These are phyloP conservation scores for Geoglossum cookeanum DNA, from an alignment of 2,329 filamentous ascomycete genomes.

Conservation along the genomic window DNA sequence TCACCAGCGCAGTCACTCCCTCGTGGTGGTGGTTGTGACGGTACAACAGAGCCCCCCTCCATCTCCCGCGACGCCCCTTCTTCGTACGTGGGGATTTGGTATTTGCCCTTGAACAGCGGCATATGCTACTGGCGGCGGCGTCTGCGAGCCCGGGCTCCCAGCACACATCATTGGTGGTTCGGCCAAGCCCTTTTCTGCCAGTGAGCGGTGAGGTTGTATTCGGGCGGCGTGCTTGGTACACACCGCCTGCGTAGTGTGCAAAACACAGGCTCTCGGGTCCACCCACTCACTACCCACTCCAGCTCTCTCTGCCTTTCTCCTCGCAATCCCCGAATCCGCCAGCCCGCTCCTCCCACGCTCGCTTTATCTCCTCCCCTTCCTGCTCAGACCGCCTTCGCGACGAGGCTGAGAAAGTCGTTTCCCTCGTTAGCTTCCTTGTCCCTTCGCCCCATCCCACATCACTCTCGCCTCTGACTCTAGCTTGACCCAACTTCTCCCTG, in stretches of 20 bases:
- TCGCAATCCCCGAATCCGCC: neutral
- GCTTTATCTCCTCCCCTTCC: neutral
- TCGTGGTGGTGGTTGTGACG: too few species aligned
- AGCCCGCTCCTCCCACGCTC: neutral
- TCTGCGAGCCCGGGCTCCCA: neutral
- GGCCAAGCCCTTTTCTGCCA: neutral
- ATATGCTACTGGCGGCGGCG: neutral
- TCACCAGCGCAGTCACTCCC: neutral
- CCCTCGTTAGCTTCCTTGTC: neutral
- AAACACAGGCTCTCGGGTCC: too few species aligned
- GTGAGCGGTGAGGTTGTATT: neutral
- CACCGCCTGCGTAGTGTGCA: neutral
- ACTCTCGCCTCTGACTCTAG: too few species aligned
- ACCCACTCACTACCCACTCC: neutral
- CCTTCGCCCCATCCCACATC: neutral
- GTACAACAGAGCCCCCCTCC: neutral
- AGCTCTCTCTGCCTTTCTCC: neutral
- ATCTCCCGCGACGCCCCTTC: neutral
- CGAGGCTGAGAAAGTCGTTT: constrained; percentile 1
- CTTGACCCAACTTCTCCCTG: neutral
- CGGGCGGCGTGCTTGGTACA: neutral
- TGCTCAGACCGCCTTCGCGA: neutral
- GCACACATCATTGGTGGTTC: neutral
- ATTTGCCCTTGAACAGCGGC: neutral
- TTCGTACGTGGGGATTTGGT: neutral